A percentile compares a stretch with the other conserved stretches of the same genome.
These are phyloP conservation scores for Aureoboletus auriporus DNA, from an alignment of 768 basidiomycete genomes.

Conservation along the genomic window DNA sequence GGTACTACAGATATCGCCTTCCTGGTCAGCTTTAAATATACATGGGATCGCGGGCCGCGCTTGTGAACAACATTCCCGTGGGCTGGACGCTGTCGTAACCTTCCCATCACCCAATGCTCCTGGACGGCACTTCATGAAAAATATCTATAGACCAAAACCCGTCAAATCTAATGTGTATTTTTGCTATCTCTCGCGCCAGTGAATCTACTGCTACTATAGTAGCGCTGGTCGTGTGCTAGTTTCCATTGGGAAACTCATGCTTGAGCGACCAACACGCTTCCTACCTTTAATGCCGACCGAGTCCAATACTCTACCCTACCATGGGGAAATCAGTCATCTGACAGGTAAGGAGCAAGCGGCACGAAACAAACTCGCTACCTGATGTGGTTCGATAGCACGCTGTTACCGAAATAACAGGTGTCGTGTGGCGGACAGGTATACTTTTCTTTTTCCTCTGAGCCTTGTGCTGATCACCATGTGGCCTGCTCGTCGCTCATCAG, in stretches of 20 bases:
- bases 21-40: neutral
- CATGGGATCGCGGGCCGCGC: neutral
- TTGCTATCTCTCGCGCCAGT: constrained; percentile 13
- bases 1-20: neutral
- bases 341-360: no score
- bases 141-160: neutral
- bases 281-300: no score
- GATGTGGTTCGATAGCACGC: neutral
- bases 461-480: constrained; percentile 8
- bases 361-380: no score
- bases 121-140: neutral
- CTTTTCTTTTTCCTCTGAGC: neutral
- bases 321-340: no score
- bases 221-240: neutral
- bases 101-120: constrained; percentile 1
- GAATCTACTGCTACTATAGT: neutral
- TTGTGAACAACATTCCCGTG: no score
- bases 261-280: neutral
- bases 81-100: neutral
- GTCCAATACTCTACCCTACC: no score
- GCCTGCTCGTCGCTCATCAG: neutral
- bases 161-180: neutral
- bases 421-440: constrained; percentile 4
- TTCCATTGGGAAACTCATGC: neutral
- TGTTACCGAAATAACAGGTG: constrained; percentile 2